phyloP scores from a whole-genome alignment of 352 stramenopile genomes.

The Globisporangium ultimum region DNA sequence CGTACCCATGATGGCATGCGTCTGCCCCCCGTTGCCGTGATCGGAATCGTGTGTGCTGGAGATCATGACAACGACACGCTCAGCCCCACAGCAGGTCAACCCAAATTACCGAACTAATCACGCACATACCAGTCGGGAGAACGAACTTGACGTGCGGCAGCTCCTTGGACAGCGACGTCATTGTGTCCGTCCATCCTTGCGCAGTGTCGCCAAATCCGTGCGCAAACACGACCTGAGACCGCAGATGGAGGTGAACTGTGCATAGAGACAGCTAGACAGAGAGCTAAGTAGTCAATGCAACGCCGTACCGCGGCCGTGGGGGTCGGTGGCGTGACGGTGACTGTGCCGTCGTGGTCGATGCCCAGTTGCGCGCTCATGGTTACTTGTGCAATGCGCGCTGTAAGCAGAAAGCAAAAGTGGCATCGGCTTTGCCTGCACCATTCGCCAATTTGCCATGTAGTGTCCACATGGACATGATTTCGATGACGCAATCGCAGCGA shows the following conservation, averaged over 20 bases:
- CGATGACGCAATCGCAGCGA: background rate
- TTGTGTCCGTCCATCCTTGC: conserved; percentile 78
- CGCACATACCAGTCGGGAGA: conserved; percentile 51
- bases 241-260: no score
- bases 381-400: background rate
- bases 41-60: conserved; percentile 83
- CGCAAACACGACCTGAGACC: conserved; percentile 55
- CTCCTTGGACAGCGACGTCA: conserved; percentile 44
- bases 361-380: conserved; percentile 13
- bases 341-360: conserved; percentile 19
- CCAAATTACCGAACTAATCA: no score
- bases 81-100: background rate
- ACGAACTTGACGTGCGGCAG: conserved; percentile 78
- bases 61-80: background rate
- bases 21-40: conserved; percentile 95
- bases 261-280: background rate
- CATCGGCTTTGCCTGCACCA: no score
- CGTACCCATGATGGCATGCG: conserved; percentile 90
- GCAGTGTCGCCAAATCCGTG: conserved; percentile 93
- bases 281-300: background rate
- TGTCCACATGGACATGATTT: no score
- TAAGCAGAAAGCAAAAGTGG: no score
- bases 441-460: no score
- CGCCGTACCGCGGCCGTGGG: conserved; percentile 15
- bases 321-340: conserved; percentile 23